Evolutionary conservation across 1,284 basidiomycete species (phyloP).

Genomic region (Rhodotorula sp.): DNA sequence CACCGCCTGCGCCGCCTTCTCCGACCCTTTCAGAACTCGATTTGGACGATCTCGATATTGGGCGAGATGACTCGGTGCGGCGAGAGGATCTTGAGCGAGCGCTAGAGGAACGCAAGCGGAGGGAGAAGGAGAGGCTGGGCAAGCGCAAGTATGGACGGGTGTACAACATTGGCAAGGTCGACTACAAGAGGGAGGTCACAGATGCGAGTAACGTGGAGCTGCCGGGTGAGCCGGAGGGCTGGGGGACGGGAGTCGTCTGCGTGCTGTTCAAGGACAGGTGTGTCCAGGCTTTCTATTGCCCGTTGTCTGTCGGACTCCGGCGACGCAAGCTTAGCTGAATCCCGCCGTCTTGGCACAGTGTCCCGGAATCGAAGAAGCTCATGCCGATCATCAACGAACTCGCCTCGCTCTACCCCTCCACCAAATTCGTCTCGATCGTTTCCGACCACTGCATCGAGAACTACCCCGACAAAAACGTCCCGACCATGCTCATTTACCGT

Average conservation of each 20-base stretch:
- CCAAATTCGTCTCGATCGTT: constrained; percentile 94
- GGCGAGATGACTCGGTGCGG: constrained; percentile 69
- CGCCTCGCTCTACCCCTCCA: constrained; percentile 77
- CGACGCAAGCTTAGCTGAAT: background rate
- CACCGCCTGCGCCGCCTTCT: constrained; percentile 28
- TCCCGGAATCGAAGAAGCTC: constrained; percentile 74
- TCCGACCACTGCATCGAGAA: constrained; percentile 95
- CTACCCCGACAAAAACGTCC: constrained; percentile 85
- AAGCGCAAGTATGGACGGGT: constrained; percentile 78
- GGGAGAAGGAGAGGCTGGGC: constrained; percentile 63
- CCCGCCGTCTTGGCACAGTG: constrained; percentile 53
- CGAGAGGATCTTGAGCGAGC: constrained; percentile 65
- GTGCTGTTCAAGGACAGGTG: constrained; percentile 87
- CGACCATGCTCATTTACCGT: constrained; percentile 89
- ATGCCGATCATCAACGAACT: constrained; percentile 69
- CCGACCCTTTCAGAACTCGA: constrained; percentile 53
- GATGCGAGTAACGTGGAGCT: constrained; percentile 77
- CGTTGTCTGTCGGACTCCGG: background rate
- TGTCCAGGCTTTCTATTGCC: constrained; percentile 38
- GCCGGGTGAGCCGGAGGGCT: constrained; percentile 62
- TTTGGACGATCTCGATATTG: constrained; percentile 61
- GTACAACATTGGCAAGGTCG: constrained; percentile 82
- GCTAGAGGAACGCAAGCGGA: constrained; percentile 64
- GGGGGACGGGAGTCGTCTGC: constrained; percentile 80
- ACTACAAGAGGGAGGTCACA: constrained; percentile 92